phyloP scores from a whole-genome alignment of 2,329 filamentous ascomycete genomes.

The Chaetomium sp. region DNA sequence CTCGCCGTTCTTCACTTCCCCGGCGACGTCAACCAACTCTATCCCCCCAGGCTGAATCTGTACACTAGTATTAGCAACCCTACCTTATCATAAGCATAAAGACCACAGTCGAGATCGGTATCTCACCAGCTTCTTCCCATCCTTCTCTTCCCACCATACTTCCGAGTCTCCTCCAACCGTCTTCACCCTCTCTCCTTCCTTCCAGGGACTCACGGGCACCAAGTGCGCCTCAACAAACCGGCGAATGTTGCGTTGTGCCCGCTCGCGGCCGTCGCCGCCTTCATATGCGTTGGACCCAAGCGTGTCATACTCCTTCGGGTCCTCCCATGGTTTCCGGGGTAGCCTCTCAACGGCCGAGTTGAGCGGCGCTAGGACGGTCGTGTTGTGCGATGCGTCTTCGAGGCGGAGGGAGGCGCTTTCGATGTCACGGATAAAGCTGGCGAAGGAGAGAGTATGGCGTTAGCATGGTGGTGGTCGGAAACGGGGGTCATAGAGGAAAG shows the following conservation, averaged over 20 bases:
- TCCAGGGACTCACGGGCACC: slow-evolving; percentile 69
- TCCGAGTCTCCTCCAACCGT: slow-evolving; percentile 58
- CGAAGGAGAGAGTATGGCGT: neutral
- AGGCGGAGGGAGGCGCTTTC: slow-evolving; percentile 62
- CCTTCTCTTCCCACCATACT: slow-evolving; percentile 75
- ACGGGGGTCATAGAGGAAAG: neutral
- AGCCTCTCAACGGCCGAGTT: slow-evolving; percentile 75
- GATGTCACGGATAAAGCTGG: slow-evolving; percentile 63
- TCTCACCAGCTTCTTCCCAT: slow-evolving; percentile 57
- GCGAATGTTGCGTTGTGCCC: slow-evolving; percentile 69
- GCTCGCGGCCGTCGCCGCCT: slow-evolving; percentile 64
- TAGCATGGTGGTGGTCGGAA: neutral
- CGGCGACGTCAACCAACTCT: slow-evolving; percentile 67
- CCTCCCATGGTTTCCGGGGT: slow-evolving; percentile 81
- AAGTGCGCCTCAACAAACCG: slow-evolving; percentile 84
- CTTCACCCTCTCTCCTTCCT: slow-evolving; percentile 56
- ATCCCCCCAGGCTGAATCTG: slow-evolving; percentile 74
- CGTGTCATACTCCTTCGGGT: slow-evolving; percentile 63
- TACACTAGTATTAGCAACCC: neutral
- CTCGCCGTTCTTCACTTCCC: slow-evolving; percentile 79
- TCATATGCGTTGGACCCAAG: slow-evolving; percentile 68
- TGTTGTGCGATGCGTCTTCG: slow-evolving; percentile 58
- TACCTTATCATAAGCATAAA: neutral
- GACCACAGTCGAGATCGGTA: slow-evolving; percentile 7
- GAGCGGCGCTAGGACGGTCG: slow-evolving; percentile 79